Percentiles rank a stretch among this genome's conserved stretches.
Conservation (phyloP, 2,329 filamentous ascomycete species). For the Dothistroma pini region DNA sequence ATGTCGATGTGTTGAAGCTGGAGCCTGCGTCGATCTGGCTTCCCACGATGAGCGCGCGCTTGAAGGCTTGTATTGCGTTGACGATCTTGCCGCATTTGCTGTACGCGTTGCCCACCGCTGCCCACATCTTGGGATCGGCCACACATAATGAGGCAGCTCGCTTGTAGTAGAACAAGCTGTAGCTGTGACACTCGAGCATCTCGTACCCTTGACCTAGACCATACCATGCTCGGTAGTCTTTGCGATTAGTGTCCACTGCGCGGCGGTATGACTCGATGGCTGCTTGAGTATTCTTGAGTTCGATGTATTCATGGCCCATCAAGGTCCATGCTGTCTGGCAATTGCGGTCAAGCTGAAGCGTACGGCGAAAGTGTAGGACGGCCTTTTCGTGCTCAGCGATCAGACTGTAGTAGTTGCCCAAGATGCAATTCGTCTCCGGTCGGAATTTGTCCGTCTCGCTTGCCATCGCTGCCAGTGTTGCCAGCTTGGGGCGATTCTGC, state of each 20-base stretch:
- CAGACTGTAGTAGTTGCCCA: conserved; percentile 95
- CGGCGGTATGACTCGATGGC: conserved; percentile 96
- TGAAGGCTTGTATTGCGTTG: conserved; percentile 94
- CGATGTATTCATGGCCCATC: conserved; percentile 98
- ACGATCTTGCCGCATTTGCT: conserved; percentile 80
- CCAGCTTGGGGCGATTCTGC: conserved; percentile 79
- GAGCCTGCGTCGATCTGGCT: conserved; percentile 70
- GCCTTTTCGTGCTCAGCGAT: conserved; percentile 96
- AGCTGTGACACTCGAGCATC: conserved; percentile 95
- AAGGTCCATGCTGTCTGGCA: conserved; percentile 96
- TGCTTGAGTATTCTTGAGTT: conserved; percentile 97
- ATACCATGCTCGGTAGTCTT: conserved; percentile 98
- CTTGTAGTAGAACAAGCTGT: conserved; percentile 96
- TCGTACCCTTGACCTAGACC: conserved; percentile 96
- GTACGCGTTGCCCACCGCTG: conserved; percentile 87
- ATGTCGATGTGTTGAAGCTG: conserved; percentile 40
- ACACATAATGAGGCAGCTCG: conserved; percentile 88
- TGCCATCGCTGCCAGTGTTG: conserved; percentile 87
- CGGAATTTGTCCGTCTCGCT: conserved; percentile 92
- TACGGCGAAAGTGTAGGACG: conserved; percentile 94
- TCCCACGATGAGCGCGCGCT: conserved; percentile 83
- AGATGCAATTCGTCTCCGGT: conserved; percentile 92
- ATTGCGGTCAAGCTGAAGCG: conserved; percentile 80
- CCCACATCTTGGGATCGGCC: conserved; percentile 99
- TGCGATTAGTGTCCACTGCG: conserved; percentile 91